Base-by-base conservation (phyloP, 2,329 filamentous ascomycete genomes). In the Coniosporium tulheliwenetii region DNA sequence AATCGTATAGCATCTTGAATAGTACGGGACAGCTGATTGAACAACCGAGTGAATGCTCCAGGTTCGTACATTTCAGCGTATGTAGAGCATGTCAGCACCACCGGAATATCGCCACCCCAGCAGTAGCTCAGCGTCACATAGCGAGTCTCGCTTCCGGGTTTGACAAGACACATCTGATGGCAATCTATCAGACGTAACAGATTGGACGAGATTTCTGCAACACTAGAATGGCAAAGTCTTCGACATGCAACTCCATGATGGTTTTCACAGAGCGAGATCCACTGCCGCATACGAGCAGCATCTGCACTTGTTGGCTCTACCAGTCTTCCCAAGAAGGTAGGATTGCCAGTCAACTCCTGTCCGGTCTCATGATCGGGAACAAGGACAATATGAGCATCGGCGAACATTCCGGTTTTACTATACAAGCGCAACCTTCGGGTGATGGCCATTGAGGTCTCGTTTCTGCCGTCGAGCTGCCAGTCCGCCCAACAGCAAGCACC, bases 1-100 rank as follows among this genome's bases (percentile, higher is more conserved):
- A 46, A 31, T 9, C 13, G n/a, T 8, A 46, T 42, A n/a, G 44
- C 38, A 30, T 46, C 43, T 38, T 40, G 32, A 16, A 46, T 45
- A 3, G 43, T 41, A 10, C 13, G 3, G 12, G 44, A 40, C 10
- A 46, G 35, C 5, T 31, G 10, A 10, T 31, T n/a, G 16, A 43
- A 37, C n/a, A 16, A 14, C 4, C n/a, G 16, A 13, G 16, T 10
- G 39, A 39, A 36, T 40, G 37, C 10, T 40, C 5, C 31, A 39
- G 19, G 5, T 15, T 43, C 4, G 41, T 37, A 4, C 7, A 29
- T 13, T 36, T 12, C 14, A 36, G 9, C 16, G 30, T 42, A 12
- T 33, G 3, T 29, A 10, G 37, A 14, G n/a, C 31, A 14, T 5
- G 26, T n/a, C 9, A 30, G 12, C 8, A n/a, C n/a, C n/a, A n/a